phyloP scores from a whole-genome alignment of 2,329 filamentous ascomycete species.

The Talaromyces sp. region DNA sequence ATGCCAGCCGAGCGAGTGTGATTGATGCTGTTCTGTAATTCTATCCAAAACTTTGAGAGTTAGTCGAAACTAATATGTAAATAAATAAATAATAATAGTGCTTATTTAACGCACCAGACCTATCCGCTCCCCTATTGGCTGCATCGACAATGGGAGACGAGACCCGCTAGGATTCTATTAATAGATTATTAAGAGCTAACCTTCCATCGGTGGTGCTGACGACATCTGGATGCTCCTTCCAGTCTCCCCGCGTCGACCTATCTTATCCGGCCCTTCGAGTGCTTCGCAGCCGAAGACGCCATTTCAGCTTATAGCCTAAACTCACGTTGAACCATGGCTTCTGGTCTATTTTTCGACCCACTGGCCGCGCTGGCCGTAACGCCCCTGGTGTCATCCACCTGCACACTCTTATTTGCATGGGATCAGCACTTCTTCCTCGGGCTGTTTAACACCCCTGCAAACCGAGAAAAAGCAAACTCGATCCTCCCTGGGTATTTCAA shows the following conservation, averaged over 20 bases:
- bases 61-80: neutral
- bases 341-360: conserved; percentile 2
- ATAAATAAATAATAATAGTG: neutral
- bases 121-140: neutral
- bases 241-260: no score
- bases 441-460: conserved; percentile 17
- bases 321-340: conserved; percentile 6
- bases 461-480: conserved; percentile 17
- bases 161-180: no score
- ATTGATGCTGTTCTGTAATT: neutral
- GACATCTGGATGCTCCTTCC: no score
- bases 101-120: neutral
- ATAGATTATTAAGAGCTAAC: no score
- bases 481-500: conserved; percentile 44
- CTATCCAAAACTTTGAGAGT: neutral
- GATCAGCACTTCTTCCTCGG: conserved; percentile 30
- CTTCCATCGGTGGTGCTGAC: no score
- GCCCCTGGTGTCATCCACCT: conserved; percentile 46
- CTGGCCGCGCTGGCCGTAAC: conserved; percentile 34
- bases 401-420: conserved; percentile 42
- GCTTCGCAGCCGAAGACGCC: no score
- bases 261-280: no score
- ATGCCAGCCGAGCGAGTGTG: neutral
- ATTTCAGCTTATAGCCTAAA: no score
- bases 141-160: neutral